Evolutionary conservation across 2,329 filamentous ascomycete genomes (phyloP).

Genomic region (Hypomyces perniciosus): DNA sequence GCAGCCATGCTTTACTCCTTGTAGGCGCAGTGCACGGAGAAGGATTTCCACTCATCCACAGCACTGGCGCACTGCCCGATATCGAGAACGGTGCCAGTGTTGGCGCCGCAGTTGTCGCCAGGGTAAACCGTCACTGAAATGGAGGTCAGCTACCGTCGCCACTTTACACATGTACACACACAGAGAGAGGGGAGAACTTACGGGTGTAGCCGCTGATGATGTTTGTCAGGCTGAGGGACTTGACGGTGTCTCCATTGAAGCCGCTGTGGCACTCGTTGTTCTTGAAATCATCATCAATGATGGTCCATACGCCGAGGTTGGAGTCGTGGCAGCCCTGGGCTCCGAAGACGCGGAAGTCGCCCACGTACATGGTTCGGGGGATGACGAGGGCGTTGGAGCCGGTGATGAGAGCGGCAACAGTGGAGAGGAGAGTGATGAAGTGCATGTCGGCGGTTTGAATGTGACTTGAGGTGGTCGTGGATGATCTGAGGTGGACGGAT

Average conservation of each 20-base stretch:
- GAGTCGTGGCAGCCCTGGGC: conserved; percentile 14
- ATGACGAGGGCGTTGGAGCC: conserved; percentile 14
- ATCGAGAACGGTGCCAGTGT: not conserved
- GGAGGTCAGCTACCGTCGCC: not conserved
- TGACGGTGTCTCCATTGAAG: conserved; percentile 11
- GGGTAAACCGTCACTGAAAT: conserved; percentile 15
- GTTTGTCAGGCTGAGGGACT: conserved; percentile 14
- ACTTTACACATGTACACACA: not conserved
- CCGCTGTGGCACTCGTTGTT: conserved; percentile 15
- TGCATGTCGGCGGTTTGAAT: conserved; percentile 13
- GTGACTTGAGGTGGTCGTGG: not conserved
- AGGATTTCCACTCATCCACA: conserved; percentile 7
- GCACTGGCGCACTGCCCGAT: conserved; percentile 1
- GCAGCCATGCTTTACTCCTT: conserved; percentile 2
- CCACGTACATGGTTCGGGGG: conserved; percentile 19
- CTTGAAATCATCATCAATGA: conserved; percentile 19
- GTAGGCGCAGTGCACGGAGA: conserved; percentile 13
- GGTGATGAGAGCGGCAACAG: conserved; percentile 12
- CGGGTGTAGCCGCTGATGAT: conserved; percentile 16
- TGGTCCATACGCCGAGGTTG: conserved; percentile 22
- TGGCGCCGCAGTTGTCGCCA: conserved; percentile 8
- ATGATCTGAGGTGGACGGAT: not conserved
- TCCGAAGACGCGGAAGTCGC: conserved; percentile 21
- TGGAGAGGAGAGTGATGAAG: conserved; percentile 12
- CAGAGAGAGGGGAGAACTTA: conserved; percentile 3